phyloP scores from a whole-genome alignment of 257 asterid species.

The Lycium ferocissimum region DNA sequence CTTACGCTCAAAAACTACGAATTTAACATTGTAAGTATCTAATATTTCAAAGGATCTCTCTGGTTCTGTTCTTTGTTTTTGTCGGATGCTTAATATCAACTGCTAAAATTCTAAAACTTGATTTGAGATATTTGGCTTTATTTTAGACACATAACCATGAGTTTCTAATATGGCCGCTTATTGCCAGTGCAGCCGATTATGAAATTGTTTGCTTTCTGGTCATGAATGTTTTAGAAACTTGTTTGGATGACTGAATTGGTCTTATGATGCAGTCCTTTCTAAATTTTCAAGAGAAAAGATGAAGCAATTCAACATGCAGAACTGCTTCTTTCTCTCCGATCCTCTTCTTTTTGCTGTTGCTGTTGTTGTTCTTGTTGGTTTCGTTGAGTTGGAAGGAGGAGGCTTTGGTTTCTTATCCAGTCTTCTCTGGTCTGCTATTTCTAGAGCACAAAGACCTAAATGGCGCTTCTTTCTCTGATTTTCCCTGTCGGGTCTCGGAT shows the following conservation, averaged over 20 bases:
- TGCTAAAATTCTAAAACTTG: neutral
- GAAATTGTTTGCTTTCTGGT: conserved; percentile 17
- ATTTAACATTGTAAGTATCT: conserved; percentile 75
- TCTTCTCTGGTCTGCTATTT: conserved; percentile 3
- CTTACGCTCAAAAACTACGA: conserved; percentile 75
- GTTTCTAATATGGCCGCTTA: neutral
- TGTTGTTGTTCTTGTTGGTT: neutral
- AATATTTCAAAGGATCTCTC: conserved; percentile 25
- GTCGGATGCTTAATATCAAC: neutral
- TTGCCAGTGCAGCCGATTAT: conserved; percentile 14
- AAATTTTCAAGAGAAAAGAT: neutral
- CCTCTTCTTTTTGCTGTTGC: neutral
- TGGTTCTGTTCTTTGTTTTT: conserved; percentile 30
- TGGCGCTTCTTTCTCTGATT: neutral
- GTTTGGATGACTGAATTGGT: conserved; percentile 11
- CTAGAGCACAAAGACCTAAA: neutral
- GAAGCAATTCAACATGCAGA: conserved; percentile 13
- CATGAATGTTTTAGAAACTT: neutral
- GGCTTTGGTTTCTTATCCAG: neutral
- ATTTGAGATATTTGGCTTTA: conserved; percentile 16
- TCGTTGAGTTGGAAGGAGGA: neutral
- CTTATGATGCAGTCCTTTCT: neutral
- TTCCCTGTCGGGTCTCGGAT: neutral
- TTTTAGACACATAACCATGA: neutral
- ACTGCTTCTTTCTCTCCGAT: neutral